These are phyloP conservation scores for Acephala macrosclerotiorum DNA, from an alignment of 2,329 filamentous ascomycete genomes.

Conservation along the genomic window DNA sequence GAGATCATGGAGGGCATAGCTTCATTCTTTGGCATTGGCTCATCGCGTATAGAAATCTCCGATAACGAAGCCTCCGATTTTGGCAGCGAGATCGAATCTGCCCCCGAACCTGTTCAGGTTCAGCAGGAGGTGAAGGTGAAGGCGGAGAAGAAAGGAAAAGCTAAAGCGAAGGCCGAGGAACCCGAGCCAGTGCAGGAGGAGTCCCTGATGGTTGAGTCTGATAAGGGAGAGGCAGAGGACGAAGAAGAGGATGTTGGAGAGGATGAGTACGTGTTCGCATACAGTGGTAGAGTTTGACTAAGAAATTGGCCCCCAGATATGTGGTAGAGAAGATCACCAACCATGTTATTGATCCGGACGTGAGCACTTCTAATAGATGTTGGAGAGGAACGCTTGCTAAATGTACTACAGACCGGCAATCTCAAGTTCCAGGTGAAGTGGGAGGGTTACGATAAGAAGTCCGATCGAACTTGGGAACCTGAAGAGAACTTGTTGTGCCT, in stretches of 20 bases:
- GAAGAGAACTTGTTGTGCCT: conserved; percentile 70
- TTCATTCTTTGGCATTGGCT: conserved; percentile 30
- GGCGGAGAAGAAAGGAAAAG: conserved; percentile 20
- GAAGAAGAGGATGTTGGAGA: conserved; percentile 53
- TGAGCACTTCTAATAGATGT: conserved; percentile 44
- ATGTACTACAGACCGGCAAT: conserved; percentile 45
- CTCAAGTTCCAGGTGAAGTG: conserved; percentile 78
- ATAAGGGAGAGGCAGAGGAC: conserved; percentile 45
- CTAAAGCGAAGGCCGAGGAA: conserved; percentile 39
- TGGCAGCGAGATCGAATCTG: conserved; percentile 42
- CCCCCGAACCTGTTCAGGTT: conserved; percentile 36
- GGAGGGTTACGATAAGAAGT: conserved; percentile 76
- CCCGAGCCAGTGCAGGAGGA: conserved; percentile 32
- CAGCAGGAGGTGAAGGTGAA: conserved; percentile 31
- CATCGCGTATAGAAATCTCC: conserved; percentile 38
- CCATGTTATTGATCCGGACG: conserved; percentile 67
- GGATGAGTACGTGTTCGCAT: conserved; percentile 49
- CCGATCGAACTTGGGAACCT: conserved; percentile 81
- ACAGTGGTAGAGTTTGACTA: conserved; percentile 5
- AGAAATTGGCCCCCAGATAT: conserved; percentile 57
- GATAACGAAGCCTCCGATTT: conserved; percentile 45
- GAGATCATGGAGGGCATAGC: conserved; percentile 11
- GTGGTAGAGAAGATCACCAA: conserved; percentile 77
- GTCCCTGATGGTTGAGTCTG: conserved; percentile 32
- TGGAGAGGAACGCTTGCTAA: conserved; percentile 19